Evolutionary conservation across 345 rosid genomes (phyloP).

Genomic region (Populus ilicifolia): DNA sequence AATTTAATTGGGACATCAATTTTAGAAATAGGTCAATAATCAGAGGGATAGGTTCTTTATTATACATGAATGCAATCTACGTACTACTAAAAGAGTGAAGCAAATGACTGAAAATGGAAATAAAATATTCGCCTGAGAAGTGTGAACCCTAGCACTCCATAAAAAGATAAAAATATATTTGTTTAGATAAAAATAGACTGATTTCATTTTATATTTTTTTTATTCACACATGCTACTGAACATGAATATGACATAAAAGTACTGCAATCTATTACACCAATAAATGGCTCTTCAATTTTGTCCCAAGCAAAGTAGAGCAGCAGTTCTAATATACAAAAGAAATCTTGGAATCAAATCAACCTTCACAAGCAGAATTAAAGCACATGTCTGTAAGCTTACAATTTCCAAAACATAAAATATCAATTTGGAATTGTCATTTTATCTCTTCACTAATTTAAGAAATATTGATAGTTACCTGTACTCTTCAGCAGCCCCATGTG

Average conservation of each 20-base stretch:
- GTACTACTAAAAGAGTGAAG: neutral
- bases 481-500: conserved; percentile 61
- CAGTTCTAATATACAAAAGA: neutral
- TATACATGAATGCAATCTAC: neutral
- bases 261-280: neutral
- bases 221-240: neutral
- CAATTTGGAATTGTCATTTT: neutral
- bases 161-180: neutral
- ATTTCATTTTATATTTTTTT: neutral
- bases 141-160: neutral
- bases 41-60: neutral
- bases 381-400: neutral
- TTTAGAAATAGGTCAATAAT: neutral
- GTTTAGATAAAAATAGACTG: neutral
- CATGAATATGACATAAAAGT: neutral
- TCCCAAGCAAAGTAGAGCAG: neutral
- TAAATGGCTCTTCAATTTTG: neutral
- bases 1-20: neutral
- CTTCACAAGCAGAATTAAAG: neutral
- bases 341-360: neutral
- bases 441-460: neutral
- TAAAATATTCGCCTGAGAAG: neutral
- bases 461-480: conserved; percentile 45
- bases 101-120: neutral
- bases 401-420: neutral